Evolutionary conservation across 345 rosid species (phyloP).

Genomic region (Arabis hirsuta): DNA sequence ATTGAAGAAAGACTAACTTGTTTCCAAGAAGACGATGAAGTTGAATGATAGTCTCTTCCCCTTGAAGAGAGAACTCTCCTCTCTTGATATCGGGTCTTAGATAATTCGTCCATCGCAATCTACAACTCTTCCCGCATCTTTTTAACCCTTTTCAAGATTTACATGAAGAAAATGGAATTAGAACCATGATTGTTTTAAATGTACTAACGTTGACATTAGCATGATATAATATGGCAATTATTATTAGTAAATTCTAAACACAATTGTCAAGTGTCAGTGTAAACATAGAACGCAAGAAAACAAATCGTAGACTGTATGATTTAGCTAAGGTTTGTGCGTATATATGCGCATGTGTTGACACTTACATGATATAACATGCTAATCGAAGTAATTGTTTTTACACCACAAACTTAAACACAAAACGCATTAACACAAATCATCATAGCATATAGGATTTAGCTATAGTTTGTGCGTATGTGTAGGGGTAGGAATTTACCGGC

Average conservation of each 20-base stretch:
- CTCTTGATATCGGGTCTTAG: conserved; percentile 48
- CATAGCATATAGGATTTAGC: not conserved
- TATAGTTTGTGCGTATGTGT: not conserved
- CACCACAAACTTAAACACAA: conserved; percentile 1
- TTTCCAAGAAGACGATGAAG: conserved; percentile 47
- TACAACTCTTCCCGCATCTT: conserved; percentile 48
- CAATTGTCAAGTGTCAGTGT: not conserved
- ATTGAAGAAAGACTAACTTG: conserved; percentile 36
- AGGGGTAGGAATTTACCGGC: conserved; percentile 56
- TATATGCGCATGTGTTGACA: not conserved
- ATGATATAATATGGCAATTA: not conserved
- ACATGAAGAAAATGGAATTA: conserved; percentile 11
- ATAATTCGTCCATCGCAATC: conserved; percentile 49
- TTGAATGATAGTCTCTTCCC: conserved; percentile 47
- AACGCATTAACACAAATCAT: conserved; percentile 3
- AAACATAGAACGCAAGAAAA: conserved; percentile 7
- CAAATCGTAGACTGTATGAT: not conserved
- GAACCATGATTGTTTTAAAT: not conserved
- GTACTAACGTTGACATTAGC: conserved; percentile 7
- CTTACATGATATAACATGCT: conserved; percentile 7
- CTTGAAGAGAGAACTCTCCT: conserved; percentile 46
- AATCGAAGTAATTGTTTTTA: not conserved
- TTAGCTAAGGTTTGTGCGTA: not conserved
- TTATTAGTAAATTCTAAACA: not conserved
- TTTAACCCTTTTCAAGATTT: conserved; percentile 40